Conservation (phyloP, 2,329 filamentous ascomycete genomes). For the Fusarium subtropicale region DNA sequence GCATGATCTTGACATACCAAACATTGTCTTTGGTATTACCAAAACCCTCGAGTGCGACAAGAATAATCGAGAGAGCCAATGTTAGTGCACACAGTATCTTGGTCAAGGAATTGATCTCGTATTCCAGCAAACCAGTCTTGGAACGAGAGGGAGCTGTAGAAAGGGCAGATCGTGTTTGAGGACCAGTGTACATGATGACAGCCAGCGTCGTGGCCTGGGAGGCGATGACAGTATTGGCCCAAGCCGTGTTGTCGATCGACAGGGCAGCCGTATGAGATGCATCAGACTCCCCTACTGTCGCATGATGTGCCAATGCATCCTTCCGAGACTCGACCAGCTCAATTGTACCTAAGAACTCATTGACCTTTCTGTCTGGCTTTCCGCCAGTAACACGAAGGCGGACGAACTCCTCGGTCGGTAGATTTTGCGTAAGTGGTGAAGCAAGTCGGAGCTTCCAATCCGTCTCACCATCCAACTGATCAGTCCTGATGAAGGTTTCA, state of each 20-base stretch:
- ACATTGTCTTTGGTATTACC: conserved; percentile 71
- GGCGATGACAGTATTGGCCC: conserved; percentile 97
- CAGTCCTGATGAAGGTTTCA: conserved; percentile 96
- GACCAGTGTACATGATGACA: conserved; percentile 92
- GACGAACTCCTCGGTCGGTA: conserved; percentile 78
- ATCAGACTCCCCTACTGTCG: conserved; percentile 51
- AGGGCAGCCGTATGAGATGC: conserved; percentile 74
- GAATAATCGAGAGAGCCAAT: conserved; percentile 82
- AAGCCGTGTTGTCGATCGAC: conserved; percentile 96
- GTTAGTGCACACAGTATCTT: conserved; percentile 96
- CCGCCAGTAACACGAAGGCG: conserved; percentile 80
- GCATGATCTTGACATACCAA: conserved; percentile 98
- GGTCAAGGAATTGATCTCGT: conserved; percentile 96
- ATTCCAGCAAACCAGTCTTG: conserved; percentile 92
- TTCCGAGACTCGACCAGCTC: conserved; percentile 72
- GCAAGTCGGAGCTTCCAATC: conserved; percentile 97
- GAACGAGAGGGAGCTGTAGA: conserved; percentile 93
- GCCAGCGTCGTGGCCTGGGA: conserved; percentile 91
- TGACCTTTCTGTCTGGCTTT: conserved; percentile 92
- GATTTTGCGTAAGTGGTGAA: conserved; percentile 84
- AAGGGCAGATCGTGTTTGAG: conserved; percentile 91
- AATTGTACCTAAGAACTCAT: conserved; percentile 92
- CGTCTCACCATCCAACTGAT: conserved; percentile 97
- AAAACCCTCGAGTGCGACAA: conserved; percentile 90
- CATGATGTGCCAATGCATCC: conserved; percentile 60